A percentile compares a stretch with the other conserved stretches of the same genome.
phyloP scores from a whole-genome alignment of 805 yeast genomes.

The Candida caryicola region DNA sequence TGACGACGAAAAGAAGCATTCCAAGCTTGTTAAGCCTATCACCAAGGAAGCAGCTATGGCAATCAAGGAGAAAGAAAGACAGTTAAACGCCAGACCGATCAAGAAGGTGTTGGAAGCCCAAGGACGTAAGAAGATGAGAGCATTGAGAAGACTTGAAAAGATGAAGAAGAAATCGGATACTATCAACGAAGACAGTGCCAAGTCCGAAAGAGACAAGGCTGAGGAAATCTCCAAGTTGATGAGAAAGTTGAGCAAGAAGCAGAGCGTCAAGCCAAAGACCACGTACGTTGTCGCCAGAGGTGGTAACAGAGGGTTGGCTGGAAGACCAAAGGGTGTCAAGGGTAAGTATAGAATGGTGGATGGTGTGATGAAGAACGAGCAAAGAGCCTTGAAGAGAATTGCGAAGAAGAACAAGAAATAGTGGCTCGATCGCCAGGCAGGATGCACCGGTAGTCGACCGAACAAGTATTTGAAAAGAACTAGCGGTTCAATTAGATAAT shows the following conservation, averaged over 20 bases:
- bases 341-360: slow-evolving; percentile 99
- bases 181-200: slow-evolving; percentile 82
- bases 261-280: slow-evolving; percentile 72
- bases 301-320: slow-evolving; percentile 77
- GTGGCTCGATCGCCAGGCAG: too few species aligned
- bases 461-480: too few species aligned
- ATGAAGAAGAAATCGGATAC: slow-evolving; percentile 89
- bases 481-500: not conserved
- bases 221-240: slow-evolving; percentile 86
- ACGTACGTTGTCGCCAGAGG: slow-evolving; percentile 89
- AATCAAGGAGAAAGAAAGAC: slow-evolving; percentile 41
- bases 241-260: slow-evolving; percentile 73
- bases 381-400: slow-evolving; percentile 86
- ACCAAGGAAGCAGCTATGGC: slow-evolving; percentile 74
- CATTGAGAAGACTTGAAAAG: slow-evolving; percentile 80
- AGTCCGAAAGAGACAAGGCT: slow-evolving; percentile 91
- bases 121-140: slow-evolving; percentile 94
- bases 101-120: slow-evolving; percentile 98
- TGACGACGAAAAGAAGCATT: slow-evolving; percentile 87
- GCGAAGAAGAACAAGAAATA: slow-evolving; percentile 78
- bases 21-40: slow-evolving; percentile 83
- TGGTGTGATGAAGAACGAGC: slow-evolving; percentile 96
- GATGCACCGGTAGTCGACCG: too few species aligned
- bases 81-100: slow-evolving; percentile 94
- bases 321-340: slow-evolving; percentile 95